Evolutionary conservation across 257 asterid species (phyloP).

Genomic region (Fraxinus excelsior): DNA sequence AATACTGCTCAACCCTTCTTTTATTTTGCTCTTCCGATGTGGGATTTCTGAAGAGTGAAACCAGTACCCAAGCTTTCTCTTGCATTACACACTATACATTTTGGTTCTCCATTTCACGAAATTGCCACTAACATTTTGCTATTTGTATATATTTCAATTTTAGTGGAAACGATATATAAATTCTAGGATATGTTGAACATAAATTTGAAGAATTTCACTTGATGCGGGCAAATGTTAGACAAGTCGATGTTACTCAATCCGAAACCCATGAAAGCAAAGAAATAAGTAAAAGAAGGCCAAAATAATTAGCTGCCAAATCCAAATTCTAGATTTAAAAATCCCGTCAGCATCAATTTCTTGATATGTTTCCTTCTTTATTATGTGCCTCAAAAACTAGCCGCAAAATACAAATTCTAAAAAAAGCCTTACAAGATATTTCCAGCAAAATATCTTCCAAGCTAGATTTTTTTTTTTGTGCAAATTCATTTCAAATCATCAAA

Average conservation of each 20-base stretch:
- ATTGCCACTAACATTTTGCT: background rate
- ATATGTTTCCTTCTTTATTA: background rate
- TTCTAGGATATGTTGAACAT: too few species aligned
- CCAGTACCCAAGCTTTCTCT: too few species aligned
- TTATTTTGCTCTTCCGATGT: background rate
- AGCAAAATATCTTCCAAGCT: constrained; percentile 27
- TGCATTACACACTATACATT: too few species aligned
- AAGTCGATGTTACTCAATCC: background rate
- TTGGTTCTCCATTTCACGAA: background rate
- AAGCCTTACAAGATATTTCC: constrained; percentile 31
- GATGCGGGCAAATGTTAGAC: too few species aligned
- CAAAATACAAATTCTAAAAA: constrained; percentile 26
- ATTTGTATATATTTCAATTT: background rate
- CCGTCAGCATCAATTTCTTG: background rate
- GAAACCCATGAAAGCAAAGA: background rate
- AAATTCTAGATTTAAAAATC: background rate
- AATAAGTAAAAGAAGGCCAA: background rate
- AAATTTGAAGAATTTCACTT: too few species aligned
- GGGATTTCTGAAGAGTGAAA: background rate
- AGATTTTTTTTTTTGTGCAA: constrained; percentile 20
- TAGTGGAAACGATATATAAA: too few species aligned
- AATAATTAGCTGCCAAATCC: background rate
- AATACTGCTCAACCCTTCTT: background rate
- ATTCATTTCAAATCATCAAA: constrained; percentile 31
- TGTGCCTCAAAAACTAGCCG: constrained; percentile 18